Evolutionary conservation across 164 flowering plant genomes (phyloP).

Genomic region (Annona squamosa): DNA sequence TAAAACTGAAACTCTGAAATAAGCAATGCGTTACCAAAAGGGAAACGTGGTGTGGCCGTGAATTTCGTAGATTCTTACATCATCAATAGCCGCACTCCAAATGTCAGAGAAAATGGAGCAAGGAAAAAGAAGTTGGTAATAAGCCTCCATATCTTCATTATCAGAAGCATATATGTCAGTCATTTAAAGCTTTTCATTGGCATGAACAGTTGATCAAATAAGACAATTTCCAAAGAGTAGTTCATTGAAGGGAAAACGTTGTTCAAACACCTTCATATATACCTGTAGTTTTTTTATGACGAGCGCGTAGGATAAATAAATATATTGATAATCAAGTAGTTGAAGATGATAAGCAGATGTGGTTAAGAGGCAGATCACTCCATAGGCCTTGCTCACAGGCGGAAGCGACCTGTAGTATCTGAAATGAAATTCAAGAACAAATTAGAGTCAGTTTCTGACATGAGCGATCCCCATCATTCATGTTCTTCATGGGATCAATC

Average conservation of each 20-base stretch:
- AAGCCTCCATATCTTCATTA: constrained; percentile 53
- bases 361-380: constrained; percentile 38
- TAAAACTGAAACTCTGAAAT: too few species aligned
- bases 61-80: constrained; percentile 29
- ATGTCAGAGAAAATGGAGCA: constrained; percentile 33
- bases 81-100: constrained; percentile 38
- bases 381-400: constrained; percentile 48
- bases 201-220: too few species aligned
- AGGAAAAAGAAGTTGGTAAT: constrained; percentile 51
- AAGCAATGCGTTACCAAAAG: neutral
- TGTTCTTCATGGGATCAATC: neutral
- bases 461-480: neutral
- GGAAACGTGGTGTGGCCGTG: neutral
- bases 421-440: neutral
- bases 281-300: constrained; percentile 43
- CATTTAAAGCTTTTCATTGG: too few species aligned
- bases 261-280: neutral
- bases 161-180: neutral
- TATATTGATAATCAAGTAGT: constrained; percentile 17
- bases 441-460: neutral
- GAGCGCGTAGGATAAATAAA: constrained; percentile 18
- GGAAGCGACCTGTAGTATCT: constrained; percentile 52
- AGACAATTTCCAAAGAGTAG: too few species aligned
- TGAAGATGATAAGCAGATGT: constrained; percentile 32
- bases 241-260: neutral